Conservation (phyloP, 2,329 filamentous ascomycete genomes). For the Cercospora canescens region DNA sequence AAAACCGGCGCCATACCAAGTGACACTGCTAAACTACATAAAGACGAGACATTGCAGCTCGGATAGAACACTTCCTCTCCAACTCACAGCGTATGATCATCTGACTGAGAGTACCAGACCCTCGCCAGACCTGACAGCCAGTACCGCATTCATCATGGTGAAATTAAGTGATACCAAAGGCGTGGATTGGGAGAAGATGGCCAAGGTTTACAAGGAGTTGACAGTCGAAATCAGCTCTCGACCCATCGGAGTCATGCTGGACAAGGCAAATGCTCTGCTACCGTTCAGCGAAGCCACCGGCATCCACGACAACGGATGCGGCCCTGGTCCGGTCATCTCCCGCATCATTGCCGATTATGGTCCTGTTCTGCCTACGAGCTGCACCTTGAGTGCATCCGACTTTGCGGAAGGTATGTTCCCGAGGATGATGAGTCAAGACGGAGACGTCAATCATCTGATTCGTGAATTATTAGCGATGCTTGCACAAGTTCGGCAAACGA, state of each 20-base stretch:
- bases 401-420: conserved; percentile 26
- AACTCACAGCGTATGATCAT: not conserved
- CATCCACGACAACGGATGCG: conserved; percentile 37
- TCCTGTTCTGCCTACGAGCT: conserved; percentile 17
- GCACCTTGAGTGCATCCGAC: conserved; percentile 29
- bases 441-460: not conserved
- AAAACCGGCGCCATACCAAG: not conserved
- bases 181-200: conserved; percentile 27
- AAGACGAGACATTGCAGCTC: not conserved
- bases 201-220: conserved; percentile 26
- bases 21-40: not conserved
- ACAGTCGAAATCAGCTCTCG: conserved; percentile 16
- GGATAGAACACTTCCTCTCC: not conserved
- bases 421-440: not conserved
- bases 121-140: not conserved
- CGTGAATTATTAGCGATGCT: conserved; percentile 29
- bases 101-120: not conserved
- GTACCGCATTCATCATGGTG: not conserved
- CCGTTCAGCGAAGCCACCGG: conserved; percentile 32
- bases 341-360: conserved; percentile 30
- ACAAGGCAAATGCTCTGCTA: conserved; percentile 24
- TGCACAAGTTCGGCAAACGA: conserved; percentile 20
- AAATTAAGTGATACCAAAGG: conserved; percentile 19
- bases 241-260: conserved; percentile 29
- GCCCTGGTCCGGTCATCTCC: conserved; percentile 32